These are phyloP conservation scores for Gaeumannomyces tritici DNA, from an alignment of 2,329 filamentous ascomycete genomes.

Conservation along the genomic window DNA sequence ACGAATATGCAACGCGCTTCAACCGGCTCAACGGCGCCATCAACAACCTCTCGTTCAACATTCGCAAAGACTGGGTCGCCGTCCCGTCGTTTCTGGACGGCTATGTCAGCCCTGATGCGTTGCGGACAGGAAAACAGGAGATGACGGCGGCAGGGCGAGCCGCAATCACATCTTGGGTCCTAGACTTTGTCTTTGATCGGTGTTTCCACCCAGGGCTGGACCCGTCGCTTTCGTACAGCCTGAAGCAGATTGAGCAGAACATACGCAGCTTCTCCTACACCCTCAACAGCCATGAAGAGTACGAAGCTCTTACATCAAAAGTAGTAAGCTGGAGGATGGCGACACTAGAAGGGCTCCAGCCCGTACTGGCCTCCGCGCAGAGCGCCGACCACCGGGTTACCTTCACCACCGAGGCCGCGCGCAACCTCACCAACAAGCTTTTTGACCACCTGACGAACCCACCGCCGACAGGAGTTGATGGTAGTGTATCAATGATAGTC, in stretches of 20 bases:
- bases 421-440: slow-evolving; percentile 58
- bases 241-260: slow-evolving; percentile 82
- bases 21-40: slow-evolving; percentile 87
- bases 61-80: slow-evolving; percentile 84
- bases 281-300: slow-evolving; percentile 72
- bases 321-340: slow-evolving; percentile 89
- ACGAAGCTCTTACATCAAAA: slow-evolving; percentile 77
- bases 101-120: slow-evolving; percentile 75
- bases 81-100: slow-evolving; percentile 72
- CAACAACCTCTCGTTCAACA: slow-evolving; percentile 90
- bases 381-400: slow-evolving; percentile 56
- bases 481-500: slow-evolving; percentile 83
- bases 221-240: slow-evolving; percentile 58
- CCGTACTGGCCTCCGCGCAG: slow-evolving; percentile 54
- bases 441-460: slow-evolving; percentile 68
- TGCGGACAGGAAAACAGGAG: slow-evolving; percentile 84
- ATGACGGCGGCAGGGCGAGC: slow-evolving; percentile 94
- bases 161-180: slow-evolving; percentile 79
- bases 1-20: slow-evolving; percentile 83
- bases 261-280: slow-evolving; percentile 70
- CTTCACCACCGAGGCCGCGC: slow-evolving; percentile 62
- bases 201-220: slow-evolving; percentile 91
- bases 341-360: slow-evolving; percentile 81
- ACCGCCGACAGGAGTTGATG: slow-evolving; percentile 71
- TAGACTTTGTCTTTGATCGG: slow-evolving; percentile 82